Percentiles rank a stretch among this genome's conserved stretches.
Evolutionary conservation across 768 basidiomycete genomes (phyloP).

Genomic region (Boletus eberwhitei): DNA sequence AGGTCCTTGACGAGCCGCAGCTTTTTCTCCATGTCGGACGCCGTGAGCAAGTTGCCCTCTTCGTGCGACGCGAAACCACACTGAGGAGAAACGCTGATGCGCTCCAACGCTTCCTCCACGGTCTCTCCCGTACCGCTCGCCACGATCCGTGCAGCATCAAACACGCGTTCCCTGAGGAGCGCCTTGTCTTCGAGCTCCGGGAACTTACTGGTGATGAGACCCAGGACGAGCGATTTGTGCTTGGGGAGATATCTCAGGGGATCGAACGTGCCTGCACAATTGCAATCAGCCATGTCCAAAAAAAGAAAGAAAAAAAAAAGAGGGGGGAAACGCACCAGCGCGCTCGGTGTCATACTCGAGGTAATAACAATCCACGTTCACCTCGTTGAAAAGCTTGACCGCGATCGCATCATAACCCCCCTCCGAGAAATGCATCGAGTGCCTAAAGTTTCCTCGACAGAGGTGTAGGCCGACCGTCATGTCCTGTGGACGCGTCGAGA

Average conservation of each 20-base stretch:
- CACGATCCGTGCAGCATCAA: constrained; percentile 41
- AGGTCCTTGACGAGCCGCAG: constrained; percentile 32
- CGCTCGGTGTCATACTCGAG: constrained; percentile 48
- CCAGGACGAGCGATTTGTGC: constrained; percentile 41
- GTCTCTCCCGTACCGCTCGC: constrained; percentile 38
- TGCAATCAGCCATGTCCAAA: not conserved
- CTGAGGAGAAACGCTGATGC: constrained; percentile 47
- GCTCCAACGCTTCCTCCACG: constrained; percentile 36
- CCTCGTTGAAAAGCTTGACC: constrained; percentile 41
- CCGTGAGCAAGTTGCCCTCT: constrained; percentile 40
- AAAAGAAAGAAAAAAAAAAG: accelerated
- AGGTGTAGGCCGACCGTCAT: constrained; percentile 43
- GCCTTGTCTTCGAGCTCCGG: constrained; percentile 41
- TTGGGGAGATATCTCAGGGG: constrained; percentile 31
- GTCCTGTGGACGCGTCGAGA: constrained; percentile 37
- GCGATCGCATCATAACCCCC: constrained; percentile 46
- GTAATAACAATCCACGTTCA: constrained; percentile 44
- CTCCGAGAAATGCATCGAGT: constrained; percentile 40
- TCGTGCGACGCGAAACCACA: constrained; percentile 49
- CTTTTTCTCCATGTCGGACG: constrained; percentile 34
- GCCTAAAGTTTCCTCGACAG: constrained; percentile 38
- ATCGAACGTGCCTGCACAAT: constrained; percentile 27
- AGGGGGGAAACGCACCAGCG: constrained; percentile 31
- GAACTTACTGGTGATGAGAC: constrained; percentile 44
- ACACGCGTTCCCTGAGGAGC: constrained; percentile 38